These are phyloP conservation scores for Clonostachys solani DNA, from an alignment of 2,329 filamentous ascomycete species.

Conservation along the genomic window DNA sequence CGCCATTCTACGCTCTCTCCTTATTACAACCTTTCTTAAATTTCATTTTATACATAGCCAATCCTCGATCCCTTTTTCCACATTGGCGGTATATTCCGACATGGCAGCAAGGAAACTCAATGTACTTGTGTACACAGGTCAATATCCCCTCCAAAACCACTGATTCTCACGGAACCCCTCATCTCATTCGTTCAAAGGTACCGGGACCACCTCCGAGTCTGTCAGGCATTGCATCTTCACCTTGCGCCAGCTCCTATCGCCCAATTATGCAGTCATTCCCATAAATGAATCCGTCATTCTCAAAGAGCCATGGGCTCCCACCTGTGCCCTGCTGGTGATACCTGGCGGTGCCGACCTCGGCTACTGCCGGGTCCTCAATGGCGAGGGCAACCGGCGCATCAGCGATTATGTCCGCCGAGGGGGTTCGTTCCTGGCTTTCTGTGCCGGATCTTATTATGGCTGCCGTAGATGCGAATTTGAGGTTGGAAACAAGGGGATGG, in stretches of 20 bases:
- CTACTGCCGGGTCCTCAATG: conserved; percentile 86
- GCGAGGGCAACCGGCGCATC: conserved; percentile 81
- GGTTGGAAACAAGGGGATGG: conserved; percentile 70
- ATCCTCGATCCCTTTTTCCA: too few species aligned
- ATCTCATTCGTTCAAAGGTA: conserved; percentile 47
- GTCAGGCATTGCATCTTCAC: conserved; percentile 87
- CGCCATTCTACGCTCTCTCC: too few species aligned
- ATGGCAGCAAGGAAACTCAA: conserved; percentile 73
- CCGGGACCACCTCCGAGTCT: conserved; percentile 81
- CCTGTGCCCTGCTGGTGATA: conserved; percentile 85
- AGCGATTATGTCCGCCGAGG: conserved; percentile 80
- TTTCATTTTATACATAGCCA: too few species aligned
- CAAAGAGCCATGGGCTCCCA: conserved; percentile 85
- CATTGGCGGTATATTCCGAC: too few species aligned
- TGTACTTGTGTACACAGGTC: conserved; percentile 89
- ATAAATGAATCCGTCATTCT: conserved; percentile 74
- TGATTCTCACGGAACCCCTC: neutral
- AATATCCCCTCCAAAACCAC: conserved; percentile 10
- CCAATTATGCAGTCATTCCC: conserved; percentile 89
- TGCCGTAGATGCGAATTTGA: conserved; percentile 84
- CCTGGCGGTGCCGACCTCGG: conserved; percentile 92
- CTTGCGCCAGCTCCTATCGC: conserved; percentile 78
- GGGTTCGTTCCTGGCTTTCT: conserved; percentile 85
- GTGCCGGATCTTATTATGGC: conserved; percentile 92
- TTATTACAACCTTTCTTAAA: too few species aligned